Evolutionary conservation across 2,329 filamentous ascomycete species (phyloP).

Genomic region (Diaporthe sp.): DNA sequence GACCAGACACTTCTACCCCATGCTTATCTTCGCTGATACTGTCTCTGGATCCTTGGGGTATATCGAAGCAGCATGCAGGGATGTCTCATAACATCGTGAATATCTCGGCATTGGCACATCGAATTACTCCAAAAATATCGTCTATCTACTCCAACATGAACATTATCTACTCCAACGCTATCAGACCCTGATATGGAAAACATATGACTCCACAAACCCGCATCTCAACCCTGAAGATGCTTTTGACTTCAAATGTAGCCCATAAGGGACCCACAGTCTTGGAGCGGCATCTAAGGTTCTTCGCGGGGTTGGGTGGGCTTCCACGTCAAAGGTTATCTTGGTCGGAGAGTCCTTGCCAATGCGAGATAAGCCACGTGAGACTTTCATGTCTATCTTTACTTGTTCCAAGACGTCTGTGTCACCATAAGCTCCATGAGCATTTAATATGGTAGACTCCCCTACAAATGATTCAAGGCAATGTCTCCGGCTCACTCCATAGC

Average conservation of each 20-base stretch:
- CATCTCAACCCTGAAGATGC: neutral
- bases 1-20: neutral
- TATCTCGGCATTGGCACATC: neutral
- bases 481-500: neutral
- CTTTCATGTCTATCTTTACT: conserved; percentile 3
- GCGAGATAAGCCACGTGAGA: conserved; percentile 23
- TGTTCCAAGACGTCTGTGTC: neutral
- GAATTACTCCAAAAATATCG: neutral
- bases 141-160: conserved; percentile 9
- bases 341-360: neutral
- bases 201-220: neutral
- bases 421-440: neutral
- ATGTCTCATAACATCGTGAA: neutral
- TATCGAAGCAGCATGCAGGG: neutral
- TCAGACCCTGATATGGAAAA: neutral
- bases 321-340: neutral
- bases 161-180: conserved; percentile 15
- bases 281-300: neutral
- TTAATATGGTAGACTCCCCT: neutral
- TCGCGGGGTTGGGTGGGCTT: conserved; percentile 21
- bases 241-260: neutral
- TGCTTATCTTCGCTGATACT: neutral
- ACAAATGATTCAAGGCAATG: neutral
- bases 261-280: conserved; percentile 2
- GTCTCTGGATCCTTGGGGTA: neutral